phyloP scores from a whole-genome alignment of 768 basidiomycete species.

The Calvatia gigantea region DNA sequence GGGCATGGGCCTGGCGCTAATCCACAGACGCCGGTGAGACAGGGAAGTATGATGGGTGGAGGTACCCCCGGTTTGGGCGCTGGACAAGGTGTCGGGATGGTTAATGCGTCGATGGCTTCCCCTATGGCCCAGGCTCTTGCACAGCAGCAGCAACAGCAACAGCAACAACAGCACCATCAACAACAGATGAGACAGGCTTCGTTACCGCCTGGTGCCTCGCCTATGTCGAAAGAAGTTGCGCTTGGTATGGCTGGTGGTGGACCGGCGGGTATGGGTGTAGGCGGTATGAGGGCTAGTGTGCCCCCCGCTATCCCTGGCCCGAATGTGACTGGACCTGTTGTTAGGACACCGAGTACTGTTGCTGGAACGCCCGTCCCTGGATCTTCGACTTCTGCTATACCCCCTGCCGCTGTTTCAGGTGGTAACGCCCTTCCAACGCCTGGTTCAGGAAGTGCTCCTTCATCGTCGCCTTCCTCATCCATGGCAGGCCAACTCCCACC shows the following conservation, averaged over 20 bases:
- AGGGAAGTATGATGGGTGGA: constrained; percentile 8
- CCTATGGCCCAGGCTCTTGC: constrained; percentile 2
- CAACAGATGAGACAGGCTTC: constrained; percentile 10
- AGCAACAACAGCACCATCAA: constrained; percentile 12
- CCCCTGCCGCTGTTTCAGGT: background rate
- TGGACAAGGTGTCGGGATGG: background rate
- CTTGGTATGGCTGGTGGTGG: constrained; percentile 7
- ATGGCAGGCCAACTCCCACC: constrained; percentile 24
- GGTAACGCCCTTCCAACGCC: constrained; percentile 1
- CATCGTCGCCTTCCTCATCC: constrained; percentile 6
- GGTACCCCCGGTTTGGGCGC: constrained; percentile 10
- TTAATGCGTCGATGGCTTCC: background rate
- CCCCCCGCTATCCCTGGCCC: constrained; percentile 6
- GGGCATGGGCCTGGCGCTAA: background rate
- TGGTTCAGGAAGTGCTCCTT: background rate
- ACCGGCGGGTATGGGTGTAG: constrained; percentile 15
- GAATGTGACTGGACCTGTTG: background rate
- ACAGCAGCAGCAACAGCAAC: constrained; percentile 11
- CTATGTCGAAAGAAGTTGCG: background rate
- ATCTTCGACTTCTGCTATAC: background rate
- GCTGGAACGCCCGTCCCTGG: constrained; percentile 7
- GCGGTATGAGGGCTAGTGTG: constrained; percentile 6
- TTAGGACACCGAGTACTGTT: background rate
- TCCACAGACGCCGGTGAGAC: constrained; percentile 9
- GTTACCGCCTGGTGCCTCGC: constrained; percentile 9